Evolutionary conservation across 2,329 filamentous ascomycete species (phyloP).

Genomic region (Colletotrichum costaricense): DNA sequence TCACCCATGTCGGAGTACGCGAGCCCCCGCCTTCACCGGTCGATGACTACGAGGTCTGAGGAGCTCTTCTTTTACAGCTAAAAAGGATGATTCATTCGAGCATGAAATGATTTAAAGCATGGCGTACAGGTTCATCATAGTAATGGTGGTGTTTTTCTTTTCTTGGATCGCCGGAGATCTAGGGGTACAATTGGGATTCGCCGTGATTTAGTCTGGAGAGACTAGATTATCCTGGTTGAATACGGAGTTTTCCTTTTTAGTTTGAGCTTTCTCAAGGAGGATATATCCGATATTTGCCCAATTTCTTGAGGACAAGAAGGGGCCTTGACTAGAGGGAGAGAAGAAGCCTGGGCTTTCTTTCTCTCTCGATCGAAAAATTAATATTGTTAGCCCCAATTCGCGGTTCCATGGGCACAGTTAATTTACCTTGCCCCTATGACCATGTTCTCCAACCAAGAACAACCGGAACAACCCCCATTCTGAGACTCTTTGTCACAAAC

Average conservation of each 20-base stretch:
- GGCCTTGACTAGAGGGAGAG: not conserved
- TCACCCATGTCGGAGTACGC: constrained; percentile 51
- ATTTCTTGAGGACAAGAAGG: not conserved
- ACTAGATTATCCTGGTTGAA: not conserved
- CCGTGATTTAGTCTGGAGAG: not conserved
- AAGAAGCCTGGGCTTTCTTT: not conserved
- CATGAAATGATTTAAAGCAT: not conserved
- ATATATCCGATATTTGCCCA: constrained; percentile 29
- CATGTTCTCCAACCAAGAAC: not conserved
- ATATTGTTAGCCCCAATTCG: not conserved
- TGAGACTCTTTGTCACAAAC: not conserved
- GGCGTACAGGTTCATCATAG: constrained; percentile 7
- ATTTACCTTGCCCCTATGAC: not conserved
- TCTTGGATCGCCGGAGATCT: not conserved
- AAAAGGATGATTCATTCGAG: not conserved
- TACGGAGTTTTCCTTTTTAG: not conserved
- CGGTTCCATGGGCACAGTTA: not conserved
- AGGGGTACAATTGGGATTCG: not conserved
- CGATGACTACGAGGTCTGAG: constrained; percentile 54
- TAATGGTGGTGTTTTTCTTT: not conserved
- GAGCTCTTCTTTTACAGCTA: constrained; percentile 48
- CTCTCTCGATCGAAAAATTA: not conserved
- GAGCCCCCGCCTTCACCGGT: constrained; percentile 44
- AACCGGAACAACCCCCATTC: not conserved
- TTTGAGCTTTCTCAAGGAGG: constrained; percentile 2